Percentiles rank a stretch among this genome's conserved stretches.
These are phyloP conservation scores for Ascochyta pisi DNA, from an alignment of 2,329 filamentous ascomycete species.

Conservation along the genomic window DNA sequence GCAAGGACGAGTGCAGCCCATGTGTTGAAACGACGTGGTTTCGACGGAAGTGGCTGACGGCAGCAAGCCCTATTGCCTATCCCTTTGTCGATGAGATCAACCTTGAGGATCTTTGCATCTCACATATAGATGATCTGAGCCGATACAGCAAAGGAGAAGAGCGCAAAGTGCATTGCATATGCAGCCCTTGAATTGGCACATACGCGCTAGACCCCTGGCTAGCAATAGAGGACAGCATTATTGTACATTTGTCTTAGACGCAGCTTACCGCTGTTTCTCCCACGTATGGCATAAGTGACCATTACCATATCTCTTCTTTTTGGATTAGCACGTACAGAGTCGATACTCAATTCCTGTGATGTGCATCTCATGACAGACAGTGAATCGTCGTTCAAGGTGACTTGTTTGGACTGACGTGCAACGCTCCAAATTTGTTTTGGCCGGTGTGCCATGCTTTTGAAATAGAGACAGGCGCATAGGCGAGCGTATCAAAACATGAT, in stretches of 20 bases:
- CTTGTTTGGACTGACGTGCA: neutral
- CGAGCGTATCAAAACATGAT: neutral
- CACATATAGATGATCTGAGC: neutral
- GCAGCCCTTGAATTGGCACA: neutral
- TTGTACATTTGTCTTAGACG: conserved; percentile 19
- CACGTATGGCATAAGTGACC: conserved; percentile 26
- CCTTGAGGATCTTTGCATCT: conserved; percentile 4
- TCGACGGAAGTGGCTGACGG: conserved; percentile 24
- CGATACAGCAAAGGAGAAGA: conserved; percentile 27
- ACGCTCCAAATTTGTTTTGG: neutral
- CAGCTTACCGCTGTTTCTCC: conserved; percentile 26
- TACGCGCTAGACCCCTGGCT: conserved; percentile 1
- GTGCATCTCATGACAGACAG: neutral
- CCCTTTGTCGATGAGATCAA: conserved; percentile 4
- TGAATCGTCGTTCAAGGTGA: neutral
- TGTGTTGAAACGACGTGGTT: conserved; percentile 10
- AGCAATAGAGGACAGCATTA: conserved; percentile 16
- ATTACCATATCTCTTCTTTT: conserved; percentile 15
- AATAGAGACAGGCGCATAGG: neutral
- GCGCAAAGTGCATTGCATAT: conserved; percentile 29
- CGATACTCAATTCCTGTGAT: neutral
- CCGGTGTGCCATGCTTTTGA: neutral
- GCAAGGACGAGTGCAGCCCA: conserved; percentile 7
- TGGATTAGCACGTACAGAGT: neutral
- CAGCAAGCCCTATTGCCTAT: conserved; percentile 7